phyloP scores from a whole-genome alignment of 2,329 filamentous ascomycete species.

The Microsporum audouinii region DNA sequence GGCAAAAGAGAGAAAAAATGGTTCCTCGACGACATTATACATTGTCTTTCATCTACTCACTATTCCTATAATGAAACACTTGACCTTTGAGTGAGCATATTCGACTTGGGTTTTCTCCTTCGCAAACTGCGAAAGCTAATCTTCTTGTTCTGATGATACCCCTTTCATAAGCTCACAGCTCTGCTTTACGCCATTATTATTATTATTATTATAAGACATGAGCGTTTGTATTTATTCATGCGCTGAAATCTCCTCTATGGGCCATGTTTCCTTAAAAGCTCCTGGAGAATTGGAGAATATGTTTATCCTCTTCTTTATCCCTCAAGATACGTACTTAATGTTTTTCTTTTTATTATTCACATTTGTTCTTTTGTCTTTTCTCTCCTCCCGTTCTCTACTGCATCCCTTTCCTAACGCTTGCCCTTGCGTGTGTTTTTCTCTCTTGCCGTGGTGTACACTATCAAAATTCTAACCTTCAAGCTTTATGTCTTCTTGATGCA shows the following conservation, averaged over 20 bases:
- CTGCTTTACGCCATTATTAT: conserved; percentile 1
- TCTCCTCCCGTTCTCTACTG: conserved; percentile 2
- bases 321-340: conserved; percentile 14
- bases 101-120: background rate
- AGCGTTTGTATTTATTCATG: background rate
- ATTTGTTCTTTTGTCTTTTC: conserved; percentile 18
- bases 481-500: background rate
- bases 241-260: background rate
- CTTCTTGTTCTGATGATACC: conserved; percentile 4
- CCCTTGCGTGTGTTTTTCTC: conserved; percentile 19
- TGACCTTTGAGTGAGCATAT: background rate
- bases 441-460: background rate
- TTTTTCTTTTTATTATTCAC: conserved; percentile 19
- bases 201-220: conserved; percentile 4
- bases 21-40: background rate
- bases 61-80: background rate
- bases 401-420: conserved; percentile 16
- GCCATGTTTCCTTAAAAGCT: background rate
- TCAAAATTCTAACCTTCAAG: background rate
- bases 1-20: background rate
- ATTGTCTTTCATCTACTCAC: background rate
- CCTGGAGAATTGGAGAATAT: background rate
- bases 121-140: background rate
- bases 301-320: background rate
- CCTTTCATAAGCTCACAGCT: background rate